phyloP scores from a whole-genome alignment of 1,139 yeast genomes.

The Magnusiomyces fungicola region DNA sequence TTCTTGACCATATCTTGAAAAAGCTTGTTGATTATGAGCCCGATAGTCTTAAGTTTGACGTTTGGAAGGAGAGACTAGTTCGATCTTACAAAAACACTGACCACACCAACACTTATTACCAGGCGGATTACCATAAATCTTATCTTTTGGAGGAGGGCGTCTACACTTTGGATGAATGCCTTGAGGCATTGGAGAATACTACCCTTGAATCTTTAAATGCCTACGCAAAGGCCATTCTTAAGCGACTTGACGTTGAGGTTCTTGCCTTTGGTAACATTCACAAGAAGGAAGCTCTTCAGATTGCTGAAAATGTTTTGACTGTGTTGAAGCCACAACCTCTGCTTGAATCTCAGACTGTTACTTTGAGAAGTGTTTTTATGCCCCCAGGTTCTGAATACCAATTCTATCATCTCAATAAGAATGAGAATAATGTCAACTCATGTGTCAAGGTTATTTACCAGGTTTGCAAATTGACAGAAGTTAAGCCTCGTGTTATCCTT shows the following conservation, averaged over 20 bases:
- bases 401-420: conserved; percentile 44
- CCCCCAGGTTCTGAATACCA: conserved; percentile 35
- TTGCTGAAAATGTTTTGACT: conserved; percentile 39
- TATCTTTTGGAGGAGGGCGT: conserved; percentile 62
- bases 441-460: conserved; percentile 77
- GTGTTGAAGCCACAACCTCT: conserved; percentile 31
- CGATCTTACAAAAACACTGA: conserved; percentile 65
- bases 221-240: conserved; percentile 40
- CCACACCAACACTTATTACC: conserved; percentile 63
- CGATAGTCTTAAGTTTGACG: conserved; percentile 48
- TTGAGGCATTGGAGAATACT: conserved; percentile 43
- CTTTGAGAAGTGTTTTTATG: conserved; percentile 46
- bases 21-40: conserved; percentile 50
- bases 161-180: conserved; percentile 57
- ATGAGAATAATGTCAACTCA: conserved; percentile 76
- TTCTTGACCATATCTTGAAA: conserved; percentile 53
- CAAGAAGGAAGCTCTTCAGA: conserved; percentile 46
- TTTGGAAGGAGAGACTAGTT: conserved; percentile 54
- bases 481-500: conserved; percentile 40
- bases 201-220: conserved; percentile 44
- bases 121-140: conserved; percentile 56
- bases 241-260: conserved; percentile 54
- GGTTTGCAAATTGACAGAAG: conserved; percentile 44
- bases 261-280: conserved; percentile 75
- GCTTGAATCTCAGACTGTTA: conserved; percentile 35